These are phyloP conservation scores for Vinca minor DNA, from an alignment of 257 asterid species.

Conservation along the genomic window DNA sequence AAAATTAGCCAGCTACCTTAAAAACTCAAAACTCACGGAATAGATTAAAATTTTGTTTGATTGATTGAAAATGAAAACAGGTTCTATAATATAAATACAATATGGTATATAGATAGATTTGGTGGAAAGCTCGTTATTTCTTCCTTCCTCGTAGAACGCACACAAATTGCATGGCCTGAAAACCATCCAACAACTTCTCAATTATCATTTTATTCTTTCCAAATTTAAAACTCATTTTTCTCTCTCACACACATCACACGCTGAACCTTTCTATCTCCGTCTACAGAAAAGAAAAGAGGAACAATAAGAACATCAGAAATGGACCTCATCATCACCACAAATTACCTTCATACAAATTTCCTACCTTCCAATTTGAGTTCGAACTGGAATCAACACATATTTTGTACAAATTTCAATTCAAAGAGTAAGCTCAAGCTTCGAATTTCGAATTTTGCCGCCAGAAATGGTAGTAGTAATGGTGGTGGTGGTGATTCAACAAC, in stretches of 20 bases:
- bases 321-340: background rate
- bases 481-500: background rate
- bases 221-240: too few species aligned
- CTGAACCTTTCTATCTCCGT: background rate
- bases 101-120: too few species aligned
- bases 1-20: too few species aligned
- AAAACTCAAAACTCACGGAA: too few species aligned
- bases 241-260: background rate
- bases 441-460: constrained; percentile 3
- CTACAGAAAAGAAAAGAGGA: background rate
- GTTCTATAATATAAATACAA: too few species aligned
- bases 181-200: background rate
- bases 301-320: background rate
- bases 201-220: background rate
- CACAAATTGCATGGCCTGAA: background rate
- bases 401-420: background rate
- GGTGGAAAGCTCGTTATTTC: too few species aligned
- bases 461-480: background rate
- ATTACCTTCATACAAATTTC: background rate
- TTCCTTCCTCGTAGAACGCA: too few species aligned
- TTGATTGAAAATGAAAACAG: too few species aligned
- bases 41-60: too few species aligned
- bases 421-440: background rate
- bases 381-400: background rate
- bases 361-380: background rate